A percentile compares a stretch with the other conserved stretches of the same genome.
Conservation (phyloP, 1,139 yeast species). For the Kurtzmaniella quercitrusa region DNA sequence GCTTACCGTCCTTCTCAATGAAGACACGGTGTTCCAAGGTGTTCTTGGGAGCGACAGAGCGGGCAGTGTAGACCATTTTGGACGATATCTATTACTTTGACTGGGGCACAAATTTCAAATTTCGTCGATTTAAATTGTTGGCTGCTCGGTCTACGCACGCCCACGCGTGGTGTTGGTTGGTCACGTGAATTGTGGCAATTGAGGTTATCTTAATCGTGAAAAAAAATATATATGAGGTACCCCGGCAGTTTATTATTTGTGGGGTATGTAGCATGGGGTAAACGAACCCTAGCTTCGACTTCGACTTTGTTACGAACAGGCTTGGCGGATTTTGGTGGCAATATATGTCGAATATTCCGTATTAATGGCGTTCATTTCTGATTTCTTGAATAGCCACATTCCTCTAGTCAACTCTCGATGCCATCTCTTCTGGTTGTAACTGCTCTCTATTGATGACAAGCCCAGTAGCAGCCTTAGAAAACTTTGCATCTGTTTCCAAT, state of each 20-base stretch:
- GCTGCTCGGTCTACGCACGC: not conserved
- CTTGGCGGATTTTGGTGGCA: conserved; percentile 1
- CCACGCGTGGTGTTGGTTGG: not conserved
- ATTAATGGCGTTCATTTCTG: conserved; percentile 50
- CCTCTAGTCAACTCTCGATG: conserved; percentile 52
- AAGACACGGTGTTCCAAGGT: conserved; percentile 85
- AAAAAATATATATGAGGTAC: too few species aligned
- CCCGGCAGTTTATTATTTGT: not conserved
- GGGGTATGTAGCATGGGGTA: not conserved
- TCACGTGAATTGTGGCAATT: conserved; percentile 1
- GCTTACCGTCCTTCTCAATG: conserved; percentile 46
- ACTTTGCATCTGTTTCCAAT: conserved; percentile 27
- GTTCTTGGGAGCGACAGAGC: conserved; percentile 90
- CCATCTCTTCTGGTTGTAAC: conserved; percentile 13
- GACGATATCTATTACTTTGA: not conserved
- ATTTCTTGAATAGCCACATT: conserved; percentile 47
- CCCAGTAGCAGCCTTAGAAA: conserved; percentile 13
- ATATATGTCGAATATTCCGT: conserved; percentile 4
- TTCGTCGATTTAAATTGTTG: conserved; percentile 1
- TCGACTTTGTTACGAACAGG: not conserved
- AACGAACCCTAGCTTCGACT: too few species aligned
- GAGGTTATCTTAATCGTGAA: not conserved
- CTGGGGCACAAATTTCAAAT: not conserved
- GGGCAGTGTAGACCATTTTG: conserved; percentile 63
- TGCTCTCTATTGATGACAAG: not conserved